Conservation (phyloP, 2,329 filamentous ascomycete genomes). For the Fusarium euwallaceae region DNA sequence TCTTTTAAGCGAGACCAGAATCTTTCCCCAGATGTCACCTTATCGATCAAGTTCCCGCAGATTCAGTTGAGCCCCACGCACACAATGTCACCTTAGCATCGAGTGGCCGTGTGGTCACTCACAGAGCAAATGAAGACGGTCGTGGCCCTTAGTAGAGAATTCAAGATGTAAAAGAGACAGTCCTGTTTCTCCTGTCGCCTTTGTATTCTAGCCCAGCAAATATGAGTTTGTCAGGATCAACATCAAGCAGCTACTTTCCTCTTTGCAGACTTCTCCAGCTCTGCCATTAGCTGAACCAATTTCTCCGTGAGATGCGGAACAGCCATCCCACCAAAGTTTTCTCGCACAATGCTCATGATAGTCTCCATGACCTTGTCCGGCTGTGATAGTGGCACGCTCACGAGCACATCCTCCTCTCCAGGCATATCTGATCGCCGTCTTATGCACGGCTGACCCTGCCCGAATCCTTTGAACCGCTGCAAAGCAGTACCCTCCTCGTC, state of each 20-base stretch:
- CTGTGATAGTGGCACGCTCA: constrained; percentile 24
- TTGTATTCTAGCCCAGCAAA: background rate
- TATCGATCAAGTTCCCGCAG: background rate
- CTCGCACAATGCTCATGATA: constrained; percentile 19
- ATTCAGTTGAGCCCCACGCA: background rate
- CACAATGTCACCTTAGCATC: background rate
- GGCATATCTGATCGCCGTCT: constrained; percentile 21
- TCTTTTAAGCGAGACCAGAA: background rate
- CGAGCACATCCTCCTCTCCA: constrained; percentile 8
- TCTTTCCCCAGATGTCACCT: background rate
- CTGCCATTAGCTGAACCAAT: constrained; percentile 34
- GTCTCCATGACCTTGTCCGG: constrained; percentile 32
- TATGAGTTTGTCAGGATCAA: too few species aligned
- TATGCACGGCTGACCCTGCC: constrained; percentile 32
- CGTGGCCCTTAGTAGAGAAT: background rate
- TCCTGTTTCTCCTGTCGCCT: background rate
- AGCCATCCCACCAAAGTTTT: constrained; percentile 18
- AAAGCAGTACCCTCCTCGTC: constrained; percentile 18
- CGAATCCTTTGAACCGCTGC: constrained; percentile 29
- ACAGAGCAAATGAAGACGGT: background rate
- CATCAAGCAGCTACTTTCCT: constrained; percentile 30
- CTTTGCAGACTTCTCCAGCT: constrained; percentile 33
- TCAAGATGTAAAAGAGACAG: background rate
- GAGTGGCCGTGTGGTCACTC: background rate
- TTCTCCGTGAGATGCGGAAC: constrained; percentile 32